Base-by-base conservation (phyloP, 2,329 filamentous ascomycete genomes). In the Aspergillus costaricaensis region DNA sequence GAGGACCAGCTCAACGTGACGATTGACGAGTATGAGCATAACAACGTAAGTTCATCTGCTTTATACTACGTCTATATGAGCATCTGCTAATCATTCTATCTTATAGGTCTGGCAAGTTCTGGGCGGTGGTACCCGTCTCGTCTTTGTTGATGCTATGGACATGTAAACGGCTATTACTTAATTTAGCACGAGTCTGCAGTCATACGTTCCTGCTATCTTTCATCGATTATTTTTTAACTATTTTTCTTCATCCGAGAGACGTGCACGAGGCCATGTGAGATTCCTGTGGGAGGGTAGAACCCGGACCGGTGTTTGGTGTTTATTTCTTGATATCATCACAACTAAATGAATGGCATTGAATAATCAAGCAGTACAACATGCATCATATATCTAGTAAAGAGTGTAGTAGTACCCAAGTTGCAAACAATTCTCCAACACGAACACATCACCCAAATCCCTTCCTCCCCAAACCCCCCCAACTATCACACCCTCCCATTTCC, bases 1-100 rank as follows among this genome's bases (percentile, higher is more conserved):
- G 89, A 92, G 66, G 92, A 98, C 77, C 93, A 99, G 77, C 92
- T 96, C 80, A 84, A 91, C 71, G 85, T 86, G 67, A 89, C 93
- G 19, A 83, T 99, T 73, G 89, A 96, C 64, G 94, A 96, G 81
- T 98, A 99, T 78, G 88, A 91, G 2, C 82, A 86, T 66, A 80
- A 96, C 62, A 91, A 96, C 81, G 95, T 98, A 82, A 91, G 93
- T 89, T 72, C 58, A 32, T 32, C 51, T 19, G 2, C 32, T 57
- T 38, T 7, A 8, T 47, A n/a, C 27, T 7, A 1, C 17, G 48
- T 23, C 53, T 44, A 19, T n/a, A 21, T 48, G 55, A 25, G 23
- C 30, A 7, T 8, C 47, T 61, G 65, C 80, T 86, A 73, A 86
- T 36, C 65, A 54, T 61, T 44, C 30, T 39, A 9, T 48, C 58